phyloP scores from a whole-genome alignment of 179 eudicot genomes.

The Nepenthes alata region DNA sequence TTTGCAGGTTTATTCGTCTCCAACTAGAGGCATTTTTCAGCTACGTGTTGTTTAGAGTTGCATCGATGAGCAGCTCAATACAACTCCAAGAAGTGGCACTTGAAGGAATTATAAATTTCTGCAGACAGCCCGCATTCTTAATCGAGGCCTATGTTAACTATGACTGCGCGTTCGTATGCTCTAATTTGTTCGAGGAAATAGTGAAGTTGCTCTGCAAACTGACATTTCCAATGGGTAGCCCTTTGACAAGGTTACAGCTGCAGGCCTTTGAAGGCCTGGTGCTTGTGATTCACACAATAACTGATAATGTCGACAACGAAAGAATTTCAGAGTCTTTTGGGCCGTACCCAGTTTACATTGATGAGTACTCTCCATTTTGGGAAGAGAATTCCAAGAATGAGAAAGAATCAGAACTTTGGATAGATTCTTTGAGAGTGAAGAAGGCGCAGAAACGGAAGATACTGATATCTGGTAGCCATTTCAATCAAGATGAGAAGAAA shows the following conservation, averaged over 20 bases:
- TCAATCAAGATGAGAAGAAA: slow-evolving; percentile 77
- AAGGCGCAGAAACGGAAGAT: slow-evolving; percentile 71
- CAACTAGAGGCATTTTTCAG: slow-evolving; percentile 86
- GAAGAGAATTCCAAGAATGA: slow-evolving; percentile 41
- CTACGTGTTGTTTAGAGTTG: slow-evolving; percentile 50
- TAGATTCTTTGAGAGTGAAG: slow-evolving; percentile 39
- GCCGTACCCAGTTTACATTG: slow-evolving; percentile 51
- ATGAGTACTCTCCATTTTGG: slow-evolving; percentile 66
- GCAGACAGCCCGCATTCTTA: slow-evolving; percentile 67
- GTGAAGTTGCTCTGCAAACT: slow-evolving; percentile 70
- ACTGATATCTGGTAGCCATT: slow-evolving; percentile 66
- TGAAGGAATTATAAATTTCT: slow-evolving; percentile 74
- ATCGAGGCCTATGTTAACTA: slow-evolving; percentile 69
- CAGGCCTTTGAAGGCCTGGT: slow-evolving; percentile 90
- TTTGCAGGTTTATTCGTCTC: slow-evolving; percentile 57
- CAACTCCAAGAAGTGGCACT: slow-evolving; percentile 77
- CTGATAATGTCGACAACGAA: slow-evolving; percentile 54
- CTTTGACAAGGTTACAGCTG: slow-evolving; percentile 56
- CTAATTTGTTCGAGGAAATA: slow-evolving; percentile 61
- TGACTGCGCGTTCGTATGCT: slow-evolving; percentile 55
- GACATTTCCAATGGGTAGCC: slow-evolving; percentile 53
- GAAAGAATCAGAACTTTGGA: slow-evolving; percentile 43
- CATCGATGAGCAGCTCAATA: slow-evolving; percentile 26
- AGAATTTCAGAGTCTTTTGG: slow-evolving; percentile 32
- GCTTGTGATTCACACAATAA: slow-evolving; percentile 63